Conservation (phyloP, 108 stramenopile species). For the Skeletonema menzelii region DNA sequence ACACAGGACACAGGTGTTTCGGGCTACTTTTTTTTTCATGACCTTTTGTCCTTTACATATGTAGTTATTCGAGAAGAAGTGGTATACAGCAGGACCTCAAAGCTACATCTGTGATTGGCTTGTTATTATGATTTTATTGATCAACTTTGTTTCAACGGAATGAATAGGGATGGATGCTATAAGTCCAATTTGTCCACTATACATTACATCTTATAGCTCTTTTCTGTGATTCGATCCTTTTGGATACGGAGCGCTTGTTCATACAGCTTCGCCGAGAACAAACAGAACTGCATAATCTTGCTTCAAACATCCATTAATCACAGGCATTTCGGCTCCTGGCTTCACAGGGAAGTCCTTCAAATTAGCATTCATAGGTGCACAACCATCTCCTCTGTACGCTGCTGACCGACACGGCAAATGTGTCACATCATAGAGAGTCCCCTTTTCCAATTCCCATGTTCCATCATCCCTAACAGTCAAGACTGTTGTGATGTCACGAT, state of each 20-base stretch:
- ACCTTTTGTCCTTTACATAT: no score
- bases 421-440: constrained; percentile 52
- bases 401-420: constrained; percentile 55
- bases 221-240: no score
- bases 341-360: constrained; percentile 48
- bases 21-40: no score
- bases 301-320: constrained; percentile 35
- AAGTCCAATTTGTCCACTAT: no score
- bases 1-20: no score
- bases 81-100: no score
- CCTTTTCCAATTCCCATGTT: constrained; percentile 47
- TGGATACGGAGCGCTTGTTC: neutral
- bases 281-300: constrained; percentile 61
- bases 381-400: constrained; percentile 33
- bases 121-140: no score
- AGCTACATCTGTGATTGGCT: no score
- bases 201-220: no score
- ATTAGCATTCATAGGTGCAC: constrained; percentile 39
- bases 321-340: constrained; percentile 56
- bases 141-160: no score
- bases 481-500: constrained; percentile 39
- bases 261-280: constrained; percentile 54
- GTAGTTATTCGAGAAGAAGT: no score
- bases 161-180: no score
- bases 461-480: constrained; percentile 45